A percentile compares a stretch with the other conserved stretches of the same genome.
Evolutionary conservation across 345 rosid genomes (phyloP).

Genomic region (Balakata baccata): DNA sequence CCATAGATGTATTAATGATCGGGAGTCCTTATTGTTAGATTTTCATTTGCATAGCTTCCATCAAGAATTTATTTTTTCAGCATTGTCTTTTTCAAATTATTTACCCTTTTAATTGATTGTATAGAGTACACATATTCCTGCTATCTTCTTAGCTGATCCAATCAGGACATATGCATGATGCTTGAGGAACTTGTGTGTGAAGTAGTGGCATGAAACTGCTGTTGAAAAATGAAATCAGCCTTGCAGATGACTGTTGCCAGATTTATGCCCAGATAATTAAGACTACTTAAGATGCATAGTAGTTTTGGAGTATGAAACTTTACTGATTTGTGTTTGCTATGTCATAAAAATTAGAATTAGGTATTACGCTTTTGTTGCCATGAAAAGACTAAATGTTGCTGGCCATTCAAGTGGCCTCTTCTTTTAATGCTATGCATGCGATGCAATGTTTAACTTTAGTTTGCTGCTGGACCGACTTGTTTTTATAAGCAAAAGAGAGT

Average conservation of each 20-base stretch:
- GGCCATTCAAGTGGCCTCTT: slow-evolving; percentile 19
- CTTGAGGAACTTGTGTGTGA: not conserved
- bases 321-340: not conserved
- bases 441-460: slow-evolving; percentile 15
- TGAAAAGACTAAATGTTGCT: slow-evolving; percentile 9
- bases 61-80: too few species aligned
- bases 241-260: not conserved
- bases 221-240: not conserved
- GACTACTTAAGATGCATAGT: not conserved
- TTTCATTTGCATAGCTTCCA: not conserved
- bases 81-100: too few species aligned
- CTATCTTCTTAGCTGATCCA: not conserved
- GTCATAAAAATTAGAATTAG: not conserved
- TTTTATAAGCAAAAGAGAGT: slow-evolving; percentile 4
- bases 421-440: slow-evolving; percentile 26
- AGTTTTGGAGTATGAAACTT: not conserved
- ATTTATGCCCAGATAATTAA: not conserved
- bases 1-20: not conserved
- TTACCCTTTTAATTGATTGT: not conserved
- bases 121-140: not conserved
- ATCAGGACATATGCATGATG: not conserved
- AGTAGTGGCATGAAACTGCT: not conserved
- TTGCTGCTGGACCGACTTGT: slow-evolving; percentile 5
- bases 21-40: not conserved
- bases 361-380: slow-evolving; percentile 11